Evolutionary conservation across 2,329 filamentous ascomycete genomes (phyloP), one percentile per base, ranked within the genome.

Genomic region (Cytospora schulzeri): DNA sequence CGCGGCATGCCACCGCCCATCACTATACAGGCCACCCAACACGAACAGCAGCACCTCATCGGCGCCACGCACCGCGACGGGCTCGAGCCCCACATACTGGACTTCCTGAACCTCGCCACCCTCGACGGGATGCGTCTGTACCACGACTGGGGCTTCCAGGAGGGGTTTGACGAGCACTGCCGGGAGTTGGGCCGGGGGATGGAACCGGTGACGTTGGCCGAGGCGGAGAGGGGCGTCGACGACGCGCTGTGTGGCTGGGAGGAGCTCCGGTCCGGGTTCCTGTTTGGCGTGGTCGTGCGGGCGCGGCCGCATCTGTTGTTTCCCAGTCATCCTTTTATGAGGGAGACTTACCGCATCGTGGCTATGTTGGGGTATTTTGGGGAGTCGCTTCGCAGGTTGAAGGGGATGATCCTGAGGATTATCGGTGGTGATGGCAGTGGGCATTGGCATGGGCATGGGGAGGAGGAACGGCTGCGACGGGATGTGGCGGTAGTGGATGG

Each of bases 21-120:
- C n/a, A n/a, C n/a, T n/a, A n/a, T n/a, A n/a, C n/a, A n/a, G n/a
- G n/a, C n/a, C n/a, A n/a, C n/a, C n/a, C n/a, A n/a, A n/a, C n/a
- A n/a, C n/a, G n/a, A n/a, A n/a, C n/a, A n/a, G n/a, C n/a, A n/a
- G n/a, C 19, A 38, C 11, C 35, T 38, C 12, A 12, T 56, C 4
- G 31, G 6, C 2, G 53, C 31, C 29, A 26, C 24, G 53, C 24
- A 22, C 14, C 53, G n/a, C n/a, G 53, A 56, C 12, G 9, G 35
- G 31, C 38, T 56, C 31, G 17, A 26, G 17, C 22, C 31, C 31
- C 17, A 38, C 53, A 9, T 56, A 22, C 31, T 56, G 12, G 31
- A 24, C 31, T 56, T 56, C 53, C 17, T 56, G 31, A 56, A 38
- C 26, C 35, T 56, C 19, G 53, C 50, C 31, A 31, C 31, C 22